A percentile compares a stretch with the other conserved stretches of the same genome.
phyloP scores from a whole-genome alignment of 1,284 basidiomycete genomes.

The Laetiporus sulphureus region DNA sequence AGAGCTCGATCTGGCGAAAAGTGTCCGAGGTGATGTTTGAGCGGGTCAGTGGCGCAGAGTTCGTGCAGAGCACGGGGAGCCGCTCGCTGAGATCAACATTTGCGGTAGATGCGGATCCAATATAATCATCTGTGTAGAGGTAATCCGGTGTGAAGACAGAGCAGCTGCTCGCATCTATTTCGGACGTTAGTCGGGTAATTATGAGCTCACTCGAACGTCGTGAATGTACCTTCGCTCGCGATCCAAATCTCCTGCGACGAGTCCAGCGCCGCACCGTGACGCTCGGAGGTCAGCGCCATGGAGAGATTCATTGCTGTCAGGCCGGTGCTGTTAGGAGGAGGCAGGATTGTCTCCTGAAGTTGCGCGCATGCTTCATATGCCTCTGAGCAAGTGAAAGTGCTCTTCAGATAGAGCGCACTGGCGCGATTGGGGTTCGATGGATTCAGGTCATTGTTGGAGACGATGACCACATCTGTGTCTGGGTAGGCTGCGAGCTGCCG shows the following conservation, averaged over 20 bases:
- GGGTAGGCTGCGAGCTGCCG: constrained; percentile 2
- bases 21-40: constrained; percentile 12
- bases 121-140: background rate
- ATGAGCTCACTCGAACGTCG: background rate
- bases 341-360: constrained; percentile 7
- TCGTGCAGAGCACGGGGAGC: constrained; percentile 11
- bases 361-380: constrained; percentile 7
- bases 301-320: constrained; percentile 7
- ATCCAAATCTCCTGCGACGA: constrained; percentile 7
- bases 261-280: constrained; percentile 8
- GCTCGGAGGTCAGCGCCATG: constrained; percentile 5
- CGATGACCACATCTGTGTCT: constrained; percentile 10
- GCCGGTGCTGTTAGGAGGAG: constrained; percentile 5
- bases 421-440: constrained; percentile 8
- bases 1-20: constrained; percentile 8
- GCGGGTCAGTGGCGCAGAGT: constrained; percentile 11
- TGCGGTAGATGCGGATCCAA: background rate
- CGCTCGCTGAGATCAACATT: background rate
- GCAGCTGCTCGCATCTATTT: constrained; percentile 1
- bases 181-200: background rate
- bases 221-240: constrained; percentile 1
- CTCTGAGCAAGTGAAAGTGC: constrained; percentile 6
- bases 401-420: constrained; percentile 8
- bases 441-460: constrained; percentile 11
- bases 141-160: constrained; percentile 5